phyloP scores from a whole-genome alignment of 106 monocot genomes.

The Dendrobium nobile region DNA sequence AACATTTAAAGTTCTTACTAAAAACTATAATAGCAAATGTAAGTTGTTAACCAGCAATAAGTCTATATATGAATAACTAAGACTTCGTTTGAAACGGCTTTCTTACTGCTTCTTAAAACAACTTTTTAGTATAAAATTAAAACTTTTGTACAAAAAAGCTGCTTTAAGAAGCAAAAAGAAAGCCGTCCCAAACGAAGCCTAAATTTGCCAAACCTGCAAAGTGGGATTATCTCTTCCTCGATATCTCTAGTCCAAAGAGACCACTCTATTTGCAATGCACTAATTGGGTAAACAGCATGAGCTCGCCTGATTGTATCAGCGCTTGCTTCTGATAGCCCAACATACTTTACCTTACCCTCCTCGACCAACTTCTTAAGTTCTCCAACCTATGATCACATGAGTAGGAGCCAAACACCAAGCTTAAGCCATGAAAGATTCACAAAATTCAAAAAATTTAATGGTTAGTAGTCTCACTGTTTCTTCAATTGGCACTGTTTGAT shows the following conservation, averaged over 20 bases:
- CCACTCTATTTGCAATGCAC: conserved; percentile 70
- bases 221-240: conserved; percentile 45
- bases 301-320: conserved; percentile 58
- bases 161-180: too few relatives aligned
- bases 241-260: conserved; percentile 70
- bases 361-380: conserved; percentile 28
- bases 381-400: conserved; percentile 4
- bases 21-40: too few relatives aligned
- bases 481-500: conserved; percentile 41
- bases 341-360: conserved; percentile 67
- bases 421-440: neutral
- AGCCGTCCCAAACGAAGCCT: too few relatives aligned
- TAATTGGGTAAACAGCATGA: conserved; percentile 59
- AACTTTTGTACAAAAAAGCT: too few relatives aligned
- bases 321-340: conserved; percentile 63
- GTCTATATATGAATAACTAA: neutral
- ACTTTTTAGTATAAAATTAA: too few relatives aligned
- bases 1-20: too few relatives aligned
- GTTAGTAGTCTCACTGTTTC: conserved; percentile 32
- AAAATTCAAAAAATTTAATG: neutral
- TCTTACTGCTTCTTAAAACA: too few relatives aligned
- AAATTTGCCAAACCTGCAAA: conserved; percentile 31
- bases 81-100: too few relatives aligned
- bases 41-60: neutral
- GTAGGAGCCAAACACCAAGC: neutral